Evolutionary conservation across 768 basidiomycete genomes (phyloP).

Genomic region (Termitomyces sp.): DNA sequence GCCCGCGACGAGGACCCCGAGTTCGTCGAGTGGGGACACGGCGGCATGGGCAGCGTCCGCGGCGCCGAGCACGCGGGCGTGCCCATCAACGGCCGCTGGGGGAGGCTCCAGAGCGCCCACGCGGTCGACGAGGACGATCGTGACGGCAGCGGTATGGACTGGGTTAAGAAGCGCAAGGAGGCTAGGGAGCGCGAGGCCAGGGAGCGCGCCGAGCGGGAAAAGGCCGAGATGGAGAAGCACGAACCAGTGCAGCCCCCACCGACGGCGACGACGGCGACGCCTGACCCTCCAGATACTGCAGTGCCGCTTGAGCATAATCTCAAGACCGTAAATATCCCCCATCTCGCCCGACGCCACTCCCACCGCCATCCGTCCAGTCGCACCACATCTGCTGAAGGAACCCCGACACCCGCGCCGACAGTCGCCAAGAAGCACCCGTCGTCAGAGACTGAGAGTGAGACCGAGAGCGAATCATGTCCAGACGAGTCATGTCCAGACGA

Average conservation of each 20-base stretch:
- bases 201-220: slow-evolving; percentile 27
- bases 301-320: slow-evolving; percentile 11
- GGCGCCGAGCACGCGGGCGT: slow-evolving; percentile 23
- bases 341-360: too few relatives aligned
- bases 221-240: slow-evolving; percentile 1
- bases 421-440: background rate
- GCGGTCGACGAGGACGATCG: slow-evolving; percentile 45
- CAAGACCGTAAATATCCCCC: slow-evolving; percentile 11
- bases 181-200: slow-evolving; percentile 33
- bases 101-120: slow-evolving; percentile 25
- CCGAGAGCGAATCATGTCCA: slow-evolving; percentile 5
- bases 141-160: slow-evolving; percentile 84
- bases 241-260: background rate
- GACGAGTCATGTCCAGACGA: slow-evolving; percentile 5
- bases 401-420: background rate
- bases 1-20: slow-evolving; percentile 66
- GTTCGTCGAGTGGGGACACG: slow-evolving; percentile 92
- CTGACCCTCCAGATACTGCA: background rate
- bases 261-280: background rate
- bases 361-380: background rate
- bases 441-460: background rate
- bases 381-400: background rate
- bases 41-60: slow-evolving; percentile 69
- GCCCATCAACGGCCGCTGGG: slow-evolving; percentile 29
- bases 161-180: slow-evolving; percentile 61